Conservation (phyloP, 2,329 filamentous ascomycete genomes). For the Ophiostoma australiae region DNA sequence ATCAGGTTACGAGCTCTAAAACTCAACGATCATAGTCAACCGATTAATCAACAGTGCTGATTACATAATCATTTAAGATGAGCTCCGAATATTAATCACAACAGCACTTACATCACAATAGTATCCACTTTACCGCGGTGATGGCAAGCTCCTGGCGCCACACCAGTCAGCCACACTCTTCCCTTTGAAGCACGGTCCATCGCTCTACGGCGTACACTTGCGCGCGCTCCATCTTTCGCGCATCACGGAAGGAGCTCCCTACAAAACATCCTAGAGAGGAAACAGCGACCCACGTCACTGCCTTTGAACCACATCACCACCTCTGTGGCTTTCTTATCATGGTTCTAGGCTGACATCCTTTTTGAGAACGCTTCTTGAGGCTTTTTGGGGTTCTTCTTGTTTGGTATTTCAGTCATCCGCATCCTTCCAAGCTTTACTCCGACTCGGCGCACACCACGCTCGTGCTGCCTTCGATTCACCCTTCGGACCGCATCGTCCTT, state of each 20-base stretch:
- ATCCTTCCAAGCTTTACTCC: neutral
- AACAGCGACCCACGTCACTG: constrained; percentile 4
- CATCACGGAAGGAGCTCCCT: constrained; percentile 9
- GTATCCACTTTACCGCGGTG: neutral
- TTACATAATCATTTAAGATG: neutral
- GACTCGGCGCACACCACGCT: neutral
- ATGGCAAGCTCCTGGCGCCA: neutral
- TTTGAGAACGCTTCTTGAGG: neutral
- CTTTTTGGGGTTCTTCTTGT: neutral
- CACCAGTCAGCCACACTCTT: neutral
- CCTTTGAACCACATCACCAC: neutral
- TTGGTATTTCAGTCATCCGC: neutral
- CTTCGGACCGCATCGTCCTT: neutral
- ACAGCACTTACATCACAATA: neutral
- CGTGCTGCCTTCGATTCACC: neutral
- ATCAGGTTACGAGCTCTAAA: too few species aligned
- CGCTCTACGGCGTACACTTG: neutral
- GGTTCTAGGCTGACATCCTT: neutral
- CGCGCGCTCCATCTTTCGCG: constrained; percentile 8
- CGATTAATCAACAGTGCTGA: too few species aligned
- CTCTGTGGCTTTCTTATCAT: neutral
- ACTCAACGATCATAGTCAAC: neutral
- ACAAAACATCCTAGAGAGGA: neutral
- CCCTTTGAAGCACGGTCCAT: neutral
- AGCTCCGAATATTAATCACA: neutral